Base-by-base conservation (phyloP, 805 yeast species). In the Wickerhamiella lipophila region DNA sequence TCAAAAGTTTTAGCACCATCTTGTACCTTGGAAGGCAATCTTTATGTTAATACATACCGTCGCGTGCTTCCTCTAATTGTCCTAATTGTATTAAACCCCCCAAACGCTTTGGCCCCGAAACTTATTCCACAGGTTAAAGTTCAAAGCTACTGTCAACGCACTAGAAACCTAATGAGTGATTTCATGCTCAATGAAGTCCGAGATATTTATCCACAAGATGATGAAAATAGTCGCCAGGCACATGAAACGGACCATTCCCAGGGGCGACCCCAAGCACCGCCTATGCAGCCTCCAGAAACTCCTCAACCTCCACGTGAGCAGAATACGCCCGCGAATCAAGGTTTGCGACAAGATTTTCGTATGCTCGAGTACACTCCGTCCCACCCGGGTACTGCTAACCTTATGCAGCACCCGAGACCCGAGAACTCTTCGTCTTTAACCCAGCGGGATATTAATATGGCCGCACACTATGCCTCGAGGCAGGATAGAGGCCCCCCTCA, bases 51-150 rank as follows among this genome's bases (percentile, higher is more conserved):
- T 16, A 29, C 21, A 41, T 23, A 41, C 21, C 9, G n/a, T 23
- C 30, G 32, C 21, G 44, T 30, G 16, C 39, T 30, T n/a, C 4
- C 16, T 42, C 38, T 13, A 29, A 29, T 42, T 42, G 46, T 22
- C 18, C 18, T 42, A 29, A 13, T 30, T 42, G 35, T 42, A 56
- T 19, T 52, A 55, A 5, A 36, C 52, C 16, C 46, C 52, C 43
- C 18, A 32, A 32, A 32, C 38, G n/a, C 38, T 32, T 32, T 32
- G 19, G 38, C 38, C n/a, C n/a, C n/a, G 38, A 32, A 32, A 32
- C 38, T 32, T 32, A 32, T 32, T 15, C 38, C 38, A 32, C 19
- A 13, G 38, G 38, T 32, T 32, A 32, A 19, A 32, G 38, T 32
- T 32, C 38, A 32, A 32, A 32, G 6, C 19, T 32, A 32, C 38